Conservation (phyloP, 2,329 filamentous ascomycete species). For the Botrytis fabae region DNA sequence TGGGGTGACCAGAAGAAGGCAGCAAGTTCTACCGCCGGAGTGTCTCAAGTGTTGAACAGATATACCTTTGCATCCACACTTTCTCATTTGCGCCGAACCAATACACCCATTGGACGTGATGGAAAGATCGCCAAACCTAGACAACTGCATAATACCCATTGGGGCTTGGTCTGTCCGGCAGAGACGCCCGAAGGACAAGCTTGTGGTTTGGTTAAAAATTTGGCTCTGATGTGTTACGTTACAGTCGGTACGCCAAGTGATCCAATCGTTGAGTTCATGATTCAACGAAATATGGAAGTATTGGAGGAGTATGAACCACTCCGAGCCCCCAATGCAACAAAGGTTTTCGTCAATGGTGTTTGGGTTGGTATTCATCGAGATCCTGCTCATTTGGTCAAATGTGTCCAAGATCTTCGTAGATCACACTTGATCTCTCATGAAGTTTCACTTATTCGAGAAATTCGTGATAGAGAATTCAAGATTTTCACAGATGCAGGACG, state of each 20-base stretch:
- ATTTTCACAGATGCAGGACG: slow-evolving; percentile 97
- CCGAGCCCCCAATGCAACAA: slow-evolving; percentile 87
- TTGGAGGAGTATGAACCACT: slow-evolving; percentile 91
- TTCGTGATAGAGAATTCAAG: slow-evolving; percentile 96
- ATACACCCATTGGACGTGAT: slow-evolving; percentile 95
- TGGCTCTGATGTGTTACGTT: slow-evolving; percentile 97
- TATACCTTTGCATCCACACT: slow-evolving; percentile 97
- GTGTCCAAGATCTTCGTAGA: slow-evolving; percentile 75
- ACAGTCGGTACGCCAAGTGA: slow-evolving; percentile 91
- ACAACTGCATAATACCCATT: slow-evolving; percentile 97
- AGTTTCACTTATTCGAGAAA: slow-evolving; percentile 92
- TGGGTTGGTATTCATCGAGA: slow-evolving; percentile 97
- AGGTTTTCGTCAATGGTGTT: slow-evolving; percentile 96
- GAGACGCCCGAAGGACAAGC: slow-evolving; percentile 98
- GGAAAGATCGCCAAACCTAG: slow-evolving; percentile 97
- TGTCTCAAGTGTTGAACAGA: slow-evolving; percentile 95
- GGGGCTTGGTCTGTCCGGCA: slow-evolving; percentile 94
- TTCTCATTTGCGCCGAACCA: slow-evolving; percentile 94
- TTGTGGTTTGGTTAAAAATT: slow-evolving; percentile 96
- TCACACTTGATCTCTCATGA: slow-evolving; percentile 85
- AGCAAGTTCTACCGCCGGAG: slow-evolving; percentile 89
- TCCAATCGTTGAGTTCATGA: slow-evolving; percentile 93
- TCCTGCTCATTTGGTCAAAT: slow-evolving; percentile 77
- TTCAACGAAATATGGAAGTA: slow-evolving; percentile 91
- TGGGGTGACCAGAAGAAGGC: slow-evolving; percentile 99